Evolutionary conservation across 1,284 basidiomycete genomes (phyloP).

Genomic region (Cutaneotrichosporon mucoides): DNA sequence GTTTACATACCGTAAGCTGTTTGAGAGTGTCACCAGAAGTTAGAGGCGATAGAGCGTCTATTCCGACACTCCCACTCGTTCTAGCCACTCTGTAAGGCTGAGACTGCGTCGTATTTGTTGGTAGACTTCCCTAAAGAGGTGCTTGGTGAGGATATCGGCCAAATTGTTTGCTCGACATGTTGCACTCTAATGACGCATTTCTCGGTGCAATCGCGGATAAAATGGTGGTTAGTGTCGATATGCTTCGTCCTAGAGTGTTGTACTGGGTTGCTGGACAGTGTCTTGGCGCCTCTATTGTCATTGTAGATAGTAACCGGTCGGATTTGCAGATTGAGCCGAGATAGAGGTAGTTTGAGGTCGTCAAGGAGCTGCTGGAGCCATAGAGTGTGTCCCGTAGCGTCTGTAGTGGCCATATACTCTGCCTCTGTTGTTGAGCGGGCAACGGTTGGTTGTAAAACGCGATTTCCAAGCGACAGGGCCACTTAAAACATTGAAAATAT

Average conservation of each 20-base stretch:
- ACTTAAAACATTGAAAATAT: slow-evolving; percentile 23
- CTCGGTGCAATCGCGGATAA: background rate
- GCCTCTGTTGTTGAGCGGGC: slow-evolving; percentile 24
- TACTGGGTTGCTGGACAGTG: background rate
- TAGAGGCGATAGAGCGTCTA: no score
- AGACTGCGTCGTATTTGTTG: background rate
- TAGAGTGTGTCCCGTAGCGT: slow-evolving; percentile 13
- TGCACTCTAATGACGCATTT: no score
- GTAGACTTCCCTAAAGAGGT: background rate
- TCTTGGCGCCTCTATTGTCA: background rate
- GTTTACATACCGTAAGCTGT: no score
- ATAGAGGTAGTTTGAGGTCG: background rate
- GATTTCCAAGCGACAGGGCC: slow-evolving; percentile 23
- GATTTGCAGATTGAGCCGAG: no score
- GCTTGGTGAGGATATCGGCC: background rate
- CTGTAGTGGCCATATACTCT: slow-evolving; percentile 21
- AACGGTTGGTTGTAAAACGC: slow-evolving; percentile 24
- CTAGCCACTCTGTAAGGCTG: no score
- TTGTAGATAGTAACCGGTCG: background rate
- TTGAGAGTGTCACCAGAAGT: no score
- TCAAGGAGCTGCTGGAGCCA: slow-evolving; percentile 8
- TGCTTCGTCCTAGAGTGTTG: background rate
- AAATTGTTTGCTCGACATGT: background rate
- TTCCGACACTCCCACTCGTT: no score
- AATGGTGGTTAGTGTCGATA: background rate